phyloP scores from a whole-genome alignment of 352 stramenopile species.

The Phytophthora meadii region DNA sequence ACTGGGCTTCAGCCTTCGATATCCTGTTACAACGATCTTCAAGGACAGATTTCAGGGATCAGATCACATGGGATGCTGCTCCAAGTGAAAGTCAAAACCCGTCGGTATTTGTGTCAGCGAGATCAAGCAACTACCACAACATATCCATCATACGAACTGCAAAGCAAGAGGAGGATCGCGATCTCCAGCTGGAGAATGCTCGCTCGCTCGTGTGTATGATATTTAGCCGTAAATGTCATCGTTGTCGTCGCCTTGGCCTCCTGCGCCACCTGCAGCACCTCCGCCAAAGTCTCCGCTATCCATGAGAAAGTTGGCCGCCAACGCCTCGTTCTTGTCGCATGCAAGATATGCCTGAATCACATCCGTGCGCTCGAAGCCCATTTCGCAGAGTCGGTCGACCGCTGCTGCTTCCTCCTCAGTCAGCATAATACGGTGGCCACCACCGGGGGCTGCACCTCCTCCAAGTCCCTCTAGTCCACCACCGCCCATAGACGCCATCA shows the following conservation, averaged over 20 bases:
- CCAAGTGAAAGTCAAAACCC: constrained; percentile 26
- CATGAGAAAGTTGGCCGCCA: constrained; percentile 99
- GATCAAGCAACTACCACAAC: constrained; percentile 21
- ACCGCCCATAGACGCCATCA: constrained; percentile 85
- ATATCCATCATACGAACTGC: constrained; percentile 35
- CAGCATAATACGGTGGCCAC: constrained; percentile 74
- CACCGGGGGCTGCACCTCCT: constrained; percentile 41
- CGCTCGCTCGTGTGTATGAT: constrained; percentile 41
- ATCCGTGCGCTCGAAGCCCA: constrained; percentile 92
- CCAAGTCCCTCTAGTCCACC: constrained; percentile 53
- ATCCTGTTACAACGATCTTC: constrained; percentile 21
- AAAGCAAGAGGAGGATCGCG: constrained; percentile 30
- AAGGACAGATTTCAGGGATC: constrained; percentile 24
- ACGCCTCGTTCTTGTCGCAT: constrained; percentile 99
- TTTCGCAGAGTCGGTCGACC: constrained; percentile 80
- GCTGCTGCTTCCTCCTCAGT: constrained; percentile 81
- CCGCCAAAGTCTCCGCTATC: constrained; percentile 86
- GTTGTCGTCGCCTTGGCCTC: constrained; percentile 68
- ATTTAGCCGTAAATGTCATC: constrained; percentile 91
- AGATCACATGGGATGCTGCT: constrained; percentile 16
- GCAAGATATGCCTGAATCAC: constrained; percentile 98
- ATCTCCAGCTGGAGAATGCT: constrained; percentile 22
- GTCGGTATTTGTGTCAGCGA: constrained; percentile 40
- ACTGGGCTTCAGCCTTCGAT: neutral
- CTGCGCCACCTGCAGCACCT: constrained; percentile 46